Evolutionary conservation across 2,329 filamentous ascomycete genomes (phyloP).

Genomic region (Colletotrichum agaves): DNA sequence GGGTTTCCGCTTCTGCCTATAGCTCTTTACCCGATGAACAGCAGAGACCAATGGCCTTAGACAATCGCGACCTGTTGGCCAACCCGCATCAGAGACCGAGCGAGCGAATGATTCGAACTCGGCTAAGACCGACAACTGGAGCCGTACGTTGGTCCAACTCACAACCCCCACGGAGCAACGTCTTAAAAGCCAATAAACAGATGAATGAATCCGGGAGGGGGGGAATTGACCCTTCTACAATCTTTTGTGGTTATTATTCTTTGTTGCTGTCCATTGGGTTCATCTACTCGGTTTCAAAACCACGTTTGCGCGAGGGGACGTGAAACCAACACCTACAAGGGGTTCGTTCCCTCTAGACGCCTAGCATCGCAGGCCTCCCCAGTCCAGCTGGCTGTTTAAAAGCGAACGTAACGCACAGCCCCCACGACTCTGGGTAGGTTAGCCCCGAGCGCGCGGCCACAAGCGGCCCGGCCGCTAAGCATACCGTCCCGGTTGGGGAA

Average conservation of each 20-base stretch:
- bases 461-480: slow-evolving; percentile 34
- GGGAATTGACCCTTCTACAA: no score
- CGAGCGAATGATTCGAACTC: neutral
- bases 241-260: no score
- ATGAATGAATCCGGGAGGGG: no score
- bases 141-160: neutral
- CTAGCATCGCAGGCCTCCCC: slow-evolving; percentile 19
- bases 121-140: neutral
- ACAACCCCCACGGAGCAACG: no score
- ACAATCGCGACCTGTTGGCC: neutral
- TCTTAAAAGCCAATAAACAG: no score
- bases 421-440: slow-evolving; percentile 19
- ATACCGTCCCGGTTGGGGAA: slow-evolving; percentile 33
- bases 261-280: no score
- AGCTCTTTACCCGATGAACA: no score
- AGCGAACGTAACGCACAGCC: slow-evolving; percentile 14
- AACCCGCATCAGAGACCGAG: neutral
- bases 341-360: neutral
- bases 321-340: neutral
- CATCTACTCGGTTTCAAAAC: no score
- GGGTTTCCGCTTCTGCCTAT: no score
- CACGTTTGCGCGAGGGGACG: neutral
- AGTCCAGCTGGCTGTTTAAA: neutral
- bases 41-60: no score
- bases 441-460: slow-evolving; percentile 30